Evolutionary conservation across 176 grass and related monocot genomes (phyloP).

Genomic region (Aegilops sharonensis): DNA sequence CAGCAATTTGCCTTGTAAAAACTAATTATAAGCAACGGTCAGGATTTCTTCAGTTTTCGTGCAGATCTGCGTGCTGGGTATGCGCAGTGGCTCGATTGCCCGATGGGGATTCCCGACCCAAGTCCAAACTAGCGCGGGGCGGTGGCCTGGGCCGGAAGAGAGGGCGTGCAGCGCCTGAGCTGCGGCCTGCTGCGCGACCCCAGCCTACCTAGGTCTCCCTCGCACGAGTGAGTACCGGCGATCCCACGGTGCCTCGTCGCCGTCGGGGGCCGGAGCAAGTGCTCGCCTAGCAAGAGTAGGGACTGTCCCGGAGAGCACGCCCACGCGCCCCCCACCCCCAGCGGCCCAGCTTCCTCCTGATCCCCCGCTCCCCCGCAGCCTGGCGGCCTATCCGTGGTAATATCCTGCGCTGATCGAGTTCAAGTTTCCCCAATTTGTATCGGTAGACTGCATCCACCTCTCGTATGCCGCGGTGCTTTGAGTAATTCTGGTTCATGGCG

Average conservation of each 20-base stretch:
- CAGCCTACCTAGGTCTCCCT: conserved; percentile 11
- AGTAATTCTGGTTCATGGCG: not conserved
- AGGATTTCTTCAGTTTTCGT: too few species aligned
- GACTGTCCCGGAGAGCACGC: not conserved
- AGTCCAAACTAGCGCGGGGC: too few species aligned
- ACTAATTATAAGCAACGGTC: too few species aligned
- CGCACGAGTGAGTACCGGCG: not conserved
- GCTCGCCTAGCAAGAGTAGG: not conserved
- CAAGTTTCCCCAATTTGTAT: conserved; percentile 11
- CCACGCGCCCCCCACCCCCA: not conserved
- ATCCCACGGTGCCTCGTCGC: not conserved
- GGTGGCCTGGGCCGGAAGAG: too few species aligned
- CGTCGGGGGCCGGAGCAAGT: not conserved
- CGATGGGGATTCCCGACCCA: too few species aligned
- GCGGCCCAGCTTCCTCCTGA: not conserved
- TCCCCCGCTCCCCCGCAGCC: not conserved
- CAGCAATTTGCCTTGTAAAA: too few species aligned
- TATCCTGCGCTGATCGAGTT: not conserved
- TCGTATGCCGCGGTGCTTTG: not conserved
- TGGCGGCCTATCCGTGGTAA: not conserved
- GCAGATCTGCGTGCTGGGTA: too few species aligned
- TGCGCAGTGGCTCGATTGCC: too few species aligned
- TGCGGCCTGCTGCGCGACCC: not conserved
- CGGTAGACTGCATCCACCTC: not conserved
- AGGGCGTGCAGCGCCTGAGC: not conserved